phyloP scores from a whole-genome alignment of 78 protist genomes.

The Tieghemostelium lacteum region DNA sequence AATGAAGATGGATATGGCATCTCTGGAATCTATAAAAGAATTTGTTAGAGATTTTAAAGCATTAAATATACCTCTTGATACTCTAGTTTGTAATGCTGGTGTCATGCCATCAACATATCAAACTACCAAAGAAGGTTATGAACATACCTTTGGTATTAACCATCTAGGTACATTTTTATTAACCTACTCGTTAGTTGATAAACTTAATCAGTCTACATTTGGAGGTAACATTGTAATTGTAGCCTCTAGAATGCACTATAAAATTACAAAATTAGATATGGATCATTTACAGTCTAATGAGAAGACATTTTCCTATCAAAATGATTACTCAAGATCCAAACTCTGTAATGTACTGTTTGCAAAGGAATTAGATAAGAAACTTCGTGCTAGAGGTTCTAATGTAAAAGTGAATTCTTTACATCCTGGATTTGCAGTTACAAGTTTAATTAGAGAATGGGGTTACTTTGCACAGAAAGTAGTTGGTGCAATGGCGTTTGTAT shows the following conservation, averaged over 20 bases:
- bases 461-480: neutral
- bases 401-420: slow-evolving; percentile 3
- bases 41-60: slow-evolving; percentile 12
- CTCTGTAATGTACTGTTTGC: slow-evolving; percentile 13
- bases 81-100: slow-evolving; percentile 32
- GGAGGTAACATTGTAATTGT: neutral
- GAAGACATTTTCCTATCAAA: neutral
- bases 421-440: slow-evolving; percentile 1
- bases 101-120: neutral
- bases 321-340: slow-evolving; percentile 2
- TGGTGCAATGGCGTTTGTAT: neutral
- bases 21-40: slow-evolving; percentile 10
- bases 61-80: slow-evolving; percentile 8
- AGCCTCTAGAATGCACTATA: neutral
- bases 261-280: neutral
- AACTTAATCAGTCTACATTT: neutral
- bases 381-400: neutral
- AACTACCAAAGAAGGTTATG: slow-evolving; percentile 8
- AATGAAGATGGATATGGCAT: neutral
- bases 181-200: neutral
- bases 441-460: neutral
- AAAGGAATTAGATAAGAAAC: neutral
- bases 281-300: neutral
- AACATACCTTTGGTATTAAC: slow-evolving; percentile 2
- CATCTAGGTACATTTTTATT: slow-evolving; percentile 26